Evolutionary conservation across 1,284 basidiomycete genomes (phyloP), one percentile per base, ranked within the genome.

Genomic region (Boletus semigastroideus): DNA sequence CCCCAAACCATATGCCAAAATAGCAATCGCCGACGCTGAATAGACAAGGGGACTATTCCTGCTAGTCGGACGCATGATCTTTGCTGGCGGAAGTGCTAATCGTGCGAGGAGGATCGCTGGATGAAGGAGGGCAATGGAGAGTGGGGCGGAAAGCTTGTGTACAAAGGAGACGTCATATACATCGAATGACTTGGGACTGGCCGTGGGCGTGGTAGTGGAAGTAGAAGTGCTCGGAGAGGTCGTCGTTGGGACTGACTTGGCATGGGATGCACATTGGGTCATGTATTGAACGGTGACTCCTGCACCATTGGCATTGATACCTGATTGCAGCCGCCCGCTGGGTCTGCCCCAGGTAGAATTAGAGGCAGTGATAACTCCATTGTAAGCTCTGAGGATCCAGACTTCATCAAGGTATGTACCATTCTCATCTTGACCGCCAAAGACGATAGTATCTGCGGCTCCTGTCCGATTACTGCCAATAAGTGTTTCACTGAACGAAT

Each of bases 371-470:
- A 88, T 61, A 30, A 76, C 68, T 9, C 74, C 86, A 52, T 77
- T 75, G 65, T 90, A 90, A 3, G 86, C 79, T 47, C 90, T 75
- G 54, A 92, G 73, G 16, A 92, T 65, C 89, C 89, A 92, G 10
- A 92, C 63, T 47, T 92, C 89, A 40, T 80, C 77, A 4, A 90
- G 73, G 62, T 87, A 84, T 38, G 75, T 79, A 17, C 89, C 89
- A 48, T 72, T 65, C 33, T 74, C 72, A 65, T 89, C 86, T 59
- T 79, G 77, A 25, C 89, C 89, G 42, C 89, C 89, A 60, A 88
- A 92, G 12, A 92, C 79, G 43, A 92, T 77, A n/a, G 80, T 86
- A 63, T 92, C 90, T 25, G 86, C 76, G 31, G 78, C 80, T n/a
- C 62, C 60, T 31, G 62, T 66, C 20, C 78, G 74, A 34, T 76